Evolutionary conservation across 495 filamentous ascomycete species (phyloP).

Genomic region (Aspergillus heteromorphus): DNA sequence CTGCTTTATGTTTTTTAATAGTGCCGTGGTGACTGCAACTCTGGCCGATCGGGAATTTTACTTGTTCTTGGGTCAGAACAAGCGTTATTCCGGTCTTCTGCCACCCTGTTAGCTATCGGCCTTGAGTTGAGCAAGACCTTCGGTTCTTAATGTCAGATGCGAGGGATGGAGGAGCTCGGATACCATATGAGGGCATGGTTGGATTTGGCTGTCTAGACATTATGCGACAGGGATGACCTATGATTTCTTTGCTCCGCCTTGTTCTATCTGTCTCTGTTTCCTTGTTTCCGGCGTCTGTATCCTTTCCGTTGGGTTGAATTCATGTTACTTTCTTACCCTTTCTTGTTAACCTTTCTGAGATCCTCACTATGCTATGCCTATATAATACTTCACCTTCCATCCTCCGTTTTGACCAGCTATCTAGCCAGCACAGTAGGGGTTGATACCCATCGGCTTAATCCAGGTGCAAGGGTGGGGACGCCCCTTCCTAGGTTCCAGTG

Average conservation of each 20-base stretch:
- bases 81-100: slow-evolving; percentile 6
- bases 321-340: slow-evolving; percentile 23
- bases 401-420: neutral
- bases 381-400: slow-evolving; percentile 34
- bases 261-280: slow-evolving; percentile 21
- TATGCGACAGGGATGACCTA: slow-evolving; percentile 26
- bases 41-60: slow-evolving; percentile 3
- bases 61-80: neutral
- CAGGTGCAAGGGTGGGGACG: neutral
- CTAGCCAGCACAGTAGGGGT: neutral
- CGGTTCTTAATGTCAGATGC: slow-evolving; percentile 5
- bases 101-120: slow-evolving; percentile 4
- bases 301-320: slow-evolving; percentile 26
- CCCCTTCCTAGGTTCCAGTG: neutral
- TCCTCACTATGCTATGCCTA: slow-evolving; percentile 35
- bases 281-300: slow-evolving; percentile 37
- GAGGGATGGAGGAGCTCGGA: neutral
- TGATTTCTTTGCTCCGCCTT: slow-evolving; percentile 17
- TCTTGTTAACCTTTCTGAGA: slow-evolving; percentile 16
- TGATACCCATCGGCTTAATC: neutral
- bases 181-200: slow-evolving; percentile 20
- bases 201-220: slow-evolving; percentile 36
- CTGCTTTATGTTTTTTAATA: slow-evolving; percentile 15
- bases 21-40: slow-evolving; percentile 10
- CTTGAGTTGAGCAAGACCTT: slow-evolving; percentile 15